Evolutionary conservation across 306 rosid genomes (phyloP).

Genomic region (Cercis canadensis): DNA sequence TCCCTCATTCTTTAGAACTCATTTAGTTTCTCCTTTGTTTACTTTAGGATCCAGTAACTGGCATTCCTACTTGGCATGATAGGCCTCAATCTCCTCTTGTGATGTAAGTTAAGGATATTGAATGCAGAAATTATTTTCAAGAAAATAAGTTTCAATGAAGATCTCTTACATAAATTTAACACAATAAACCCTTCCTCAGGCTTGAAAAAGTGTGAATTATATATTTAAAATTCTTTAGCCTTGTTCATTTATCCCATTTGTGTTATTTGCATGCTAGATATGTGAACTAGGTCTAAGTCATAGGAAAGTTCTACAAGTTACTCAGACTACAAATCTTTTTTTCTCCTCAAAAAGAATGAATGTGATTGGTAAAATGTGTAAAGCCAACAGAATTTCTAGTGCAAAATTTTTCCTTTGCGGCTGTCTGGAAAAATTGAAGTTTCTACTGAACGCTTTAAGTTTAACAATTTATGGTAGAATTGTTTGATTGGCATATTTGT

Average conservation of each 20-base stretch:
- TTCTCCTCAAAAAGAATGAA: not conserved
- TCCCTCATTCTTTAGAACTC: slow-evolving; percentile 26
- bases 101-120: slow-evolving; percentile 53
- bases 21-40: slow-evolving; percentile 22
- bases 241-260: slow-evolving; percentile 13
- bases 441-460: not conserved
- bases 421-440: not conserved
- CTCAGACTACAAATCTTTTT: not conserved
- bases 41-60: slow-evolving; percentile 82
- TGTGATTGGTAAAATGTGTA: slow-evolving; percentile 16
- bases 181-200: not conserved
- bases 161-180: not conserved
- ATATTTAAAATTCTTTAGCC: slow-evolving; percentile 11
- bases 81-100: slow-evolving; percentile 68
- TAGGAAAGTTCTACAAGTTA: slow-evolving; percentile 16
- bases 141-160: slow-evolving; percentile 3
- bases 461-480: not conserved
- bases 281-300: slow-evolving; percentile 5
- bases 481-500: not conserved
- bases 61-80: slow-evolving; percentile 75
- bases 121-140: slow-evolving; percentile 13
- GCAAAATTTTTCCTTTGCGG: not conserved
- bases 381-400: slow-evolving; percentile 12
- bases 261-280: slow-evolving; percentile 7
- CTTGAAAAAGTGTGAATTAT: not conserved